Evolutionary conservation across 2,329 filamentous ascomycete genomes (phyloP), one percentile per base, ranked within the genome.

Genomic region (Pestalotiopsis sp.): DNA sequence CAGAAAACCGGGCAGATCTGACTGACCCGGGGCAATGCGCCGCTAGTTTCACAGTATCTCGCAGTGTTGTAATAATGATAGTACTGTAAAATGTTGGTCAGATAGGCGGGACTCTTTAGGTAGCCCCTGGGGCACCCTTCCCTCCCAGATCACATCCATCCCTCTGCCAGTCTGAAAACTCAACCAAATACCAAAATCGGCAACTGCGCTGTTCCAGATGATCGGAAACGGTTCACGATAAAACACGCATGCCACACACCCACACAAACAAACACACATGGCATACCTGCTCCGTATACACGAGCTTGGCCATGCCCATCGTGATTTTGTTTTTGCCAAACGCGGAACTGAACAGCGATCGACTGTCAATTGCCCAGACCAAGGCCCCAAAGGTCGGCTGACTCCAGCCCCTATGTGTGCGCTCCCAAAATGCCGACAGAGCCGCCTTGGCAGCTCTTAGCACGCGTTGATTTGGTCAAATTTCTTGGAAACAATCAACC

Each of bases 371-470:
- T 52, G 17, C 45, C 45, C 17, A 52, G 14, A 59, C 23, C 27
- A 59, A 59, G 13, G 57, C 23, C 11, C 57, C n/a, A 36, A 36
- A 36, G 31, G 31, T 36, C 31, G 31, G 31, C 31, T 36, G 31
- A 36, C 31, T 36, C 27, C n/a, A 39, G 27, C 31, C 59, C 31
- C 31, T 52, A 52, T 52, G 31, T 39, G 25, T 36, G 20, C 27
- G 3, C 13, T 20, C 27, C 59, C 31, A 36, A 27, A 39, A n/a
- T 62, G 59, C 59, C 59, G 59, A 20, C 20, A 38, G 59, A 38
- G 59, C 59, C 59, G 59, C 59, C 59, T 62, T 62, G 59, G 59
- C 59, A 62, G n/a, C 27, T 36, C 27, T 38, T 20, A 36, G 25
- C 23, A 27, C 57, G 14, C 45, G 23, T 59, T 27, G 27, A 17